A percentile compares a stretch with the other conserved stretches of the same genome.
These are phyloP conservation scores for Cordyceps farinosa DNA, from an alignment of 2,329 filamentous ascomycete species.

Conservation along the genomic window DNA sequence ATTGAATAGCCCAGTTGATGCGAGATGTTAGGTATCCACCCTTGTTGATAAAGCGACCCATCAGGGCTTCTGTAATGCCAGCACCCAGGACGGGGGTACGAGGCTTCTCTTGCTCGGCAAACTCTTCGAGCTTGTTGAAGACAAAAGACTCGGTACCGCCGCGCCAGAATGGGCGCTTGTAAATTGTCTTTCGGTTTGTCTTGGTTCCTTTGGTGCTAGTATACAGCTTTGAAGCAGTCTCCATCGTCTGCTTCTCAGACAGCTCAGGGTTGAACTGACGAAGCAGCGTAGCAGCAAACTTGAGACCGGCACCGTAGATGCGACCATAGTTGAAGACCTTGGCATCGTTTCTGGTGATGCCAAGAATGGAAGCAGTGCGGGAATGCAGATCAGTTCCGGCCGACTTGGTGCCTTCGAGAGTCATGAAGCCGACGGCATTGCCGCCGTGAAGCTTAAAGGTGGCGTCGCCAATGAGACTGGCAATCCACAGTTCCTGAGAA, in stretches of 20 bases:
- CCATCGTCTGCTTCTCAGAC: slow-evolving; percentile 71
- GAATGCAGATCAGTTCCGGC: slow-evolving; percentile 93
- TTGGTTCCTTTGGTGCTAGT: slow-evolving; percentile 86
- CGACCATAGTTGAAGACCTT: slow-evolving; percentile 99
- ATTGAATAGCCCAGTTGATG: slow-evolving; percentile 99
- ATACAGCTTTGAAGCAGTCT: slow-evolving; percentile 78
- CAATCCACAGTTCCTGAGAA: slow-evolving; percentile 97
- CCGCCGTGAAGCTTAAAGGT: slow-evolving; percentile 94
- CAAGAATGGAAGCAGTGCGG: slow-evolving; percentile 84
- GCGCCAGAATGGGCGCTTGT: slow-evolving; percentile 81
- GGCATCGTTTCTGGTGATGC: slow-evolving; percentile 90
- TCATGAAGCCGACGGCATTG: slow-evolving; percentile 99
- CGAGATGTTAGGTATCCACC: slow-evolving; percentile 92
- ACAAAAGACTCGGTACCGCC: slow-evolving; percentile 96
- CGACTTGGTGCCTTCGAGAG: slow-evolving; percentile 89
- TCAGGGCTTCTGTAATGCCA: slow-evolving; percentile 92
- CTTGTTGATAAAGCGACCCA: slow-evolving; percentile 81
- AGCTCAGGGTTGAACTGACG: slow-evolving; percentile 89
- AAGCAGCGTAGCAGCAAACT: slow-evolving; percentile 85
- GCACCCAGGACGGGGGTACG: slow-evolving; percentile 90
- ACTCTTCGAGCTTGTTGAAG: slow-evolving; percentile 97
- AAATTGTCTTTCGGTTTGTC: slow-evolving; percentile 68
- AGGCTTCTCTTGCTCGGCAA: slow-evolving; percentile 89
- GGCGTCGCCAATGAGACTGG: slow-evolving; percentile 88
- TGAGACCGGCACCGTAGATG: slow-evolving; percentile 95